Base-by-base conservation (phyloP, 2,329 filamentous ascomycete species). In the Ascochyta clinopodiicola region DNA sequence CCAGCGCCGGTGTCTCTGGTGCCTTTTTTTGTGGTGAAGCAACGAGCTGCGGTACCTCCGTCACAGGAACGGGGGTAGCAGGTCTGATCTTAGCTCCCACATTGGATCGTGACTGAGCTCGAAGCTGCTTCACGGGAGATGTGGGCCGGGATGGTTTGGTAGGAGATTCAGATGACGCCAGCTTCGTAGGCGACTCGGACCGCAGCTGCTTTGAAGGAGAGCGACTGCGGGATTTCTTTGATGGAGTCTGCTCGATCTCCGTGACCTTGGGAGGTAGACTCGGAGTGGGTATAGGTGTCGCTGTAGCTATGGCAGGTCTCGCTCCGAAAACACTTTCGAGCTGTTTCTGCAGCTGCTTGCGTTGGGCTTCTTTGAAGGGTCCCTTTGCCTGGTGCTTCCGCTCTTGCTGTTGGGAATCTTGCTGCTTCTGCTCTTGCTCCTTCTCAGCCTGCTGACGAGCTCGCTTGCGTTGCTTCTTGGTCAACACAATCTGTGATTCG, bases 31-130 rank as follows among this genome's bases (percentile, higher is more conserved):
- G 48, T 15, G 47, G 42, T 17, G 46, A 25, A 25, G 12, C 8
- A 21, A 22, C 22, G 29, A n/a, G 29, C 12, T 31, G 32, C 31
- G 45, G 9, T 32, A 24, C 6, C 27, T 50, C 55, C 4, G 24
- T n/a, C 6, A 56, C 34, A 13, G 48, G 50, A 4, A 34, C 51
- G 17, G 63, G 62, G 21, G 59, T 68, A 22, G 59, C 36, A 29
- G 69, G 63, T 22, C 62, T 63, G 34, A 71, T 62, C 43, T 71
- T 71, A 7, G 67, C 64, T 31, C 68, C 61, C 17, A 71, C 70
- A 35, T 72, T 71, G 17, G 69, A 72, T 45, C 58, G 64, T 35
- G 53, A 56, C 48, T 56, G 54, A 37, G 54, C 35, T 36, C 44
- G 54, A 25, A 44, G 34, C 47, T 57, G 54, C 54, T 57, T 57